Percentiles rank a stretch among this genome's conserved stretches.
These are phyloP conservation scores for Botrytis pseudocinerea DNA, from an alignment of 2,329 filamentous ascomycete genomes.

Conservation along the genomic window DNA sequence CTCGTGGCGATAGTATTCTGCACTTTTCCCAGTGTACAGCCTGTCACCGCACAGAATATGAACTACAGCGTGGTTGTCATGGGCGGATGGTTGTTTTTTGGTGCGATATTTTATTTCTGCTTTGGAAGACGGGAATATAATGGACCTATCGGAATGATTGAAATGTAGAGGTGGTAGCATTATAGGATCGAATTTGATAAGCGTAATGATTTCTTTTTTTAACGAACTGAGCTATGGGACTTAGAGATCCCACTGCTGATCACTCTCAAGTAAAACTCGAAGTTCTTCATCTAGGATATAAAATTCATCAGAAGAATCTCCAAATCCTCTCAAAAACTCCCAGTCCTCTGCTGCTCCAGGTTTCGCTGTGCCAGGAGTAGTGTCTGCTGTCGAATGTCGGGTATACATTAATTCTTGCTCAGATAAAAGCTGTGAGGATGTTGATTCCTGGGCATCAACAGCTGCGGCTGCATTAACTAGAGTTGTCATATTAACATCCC, in stretches of 20 bases:
- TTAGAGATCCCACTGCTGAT: slow-evolving; percentile 20
- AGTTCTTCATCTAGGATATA: slow-evolving; percentile 38
- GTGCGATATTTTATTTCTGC: slow-evolving; percentile 42
- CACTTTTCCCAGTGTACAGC: slow-evolving; percentile 47
- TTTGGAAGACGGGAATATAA: slow-evolving; percentile 37
- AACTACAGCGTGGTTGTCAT: slow-evolving; percentile 50
- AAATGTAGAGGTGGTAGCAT: neutral
- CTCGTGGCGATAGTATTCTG: slow-evolving; percentile 48
- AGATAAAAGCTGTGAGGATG: neutral
- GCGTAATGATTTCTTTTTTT: neutral
- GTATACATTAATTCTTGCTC: slow-evolving; percentile 15
- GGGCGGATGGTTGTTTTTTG: slow-evolving; percentile 44
- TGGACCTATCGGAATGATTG: slow-evolving; percentile 29
- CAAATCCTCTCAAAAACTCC: slow-evolving; percentile 38
- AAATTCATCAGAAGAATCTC: slow-evolving; percentile 39
- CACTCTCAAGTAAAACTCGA: slow-evolving; percentile 34
- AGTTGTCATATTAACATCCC: slow-evolving; percentile 15
- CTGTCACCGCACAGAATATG: slow-evolving; percentile 47
- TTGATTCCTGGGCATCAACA: slow-evolving; percentile 11
- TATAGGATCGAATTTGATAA: neutral
- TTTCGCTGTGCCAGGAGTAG: neutral
- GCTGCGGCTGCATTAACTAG: slow-evolving; percentile 2
- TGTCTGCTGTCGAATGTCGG: neutral
- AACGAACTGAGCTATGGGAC: neutral
- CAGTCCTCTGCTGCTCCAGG: slow-evolving; percentile 31